Conservation (phyloP, 768 basidiomycete species). For the Tylopilus sp. region DNA sequence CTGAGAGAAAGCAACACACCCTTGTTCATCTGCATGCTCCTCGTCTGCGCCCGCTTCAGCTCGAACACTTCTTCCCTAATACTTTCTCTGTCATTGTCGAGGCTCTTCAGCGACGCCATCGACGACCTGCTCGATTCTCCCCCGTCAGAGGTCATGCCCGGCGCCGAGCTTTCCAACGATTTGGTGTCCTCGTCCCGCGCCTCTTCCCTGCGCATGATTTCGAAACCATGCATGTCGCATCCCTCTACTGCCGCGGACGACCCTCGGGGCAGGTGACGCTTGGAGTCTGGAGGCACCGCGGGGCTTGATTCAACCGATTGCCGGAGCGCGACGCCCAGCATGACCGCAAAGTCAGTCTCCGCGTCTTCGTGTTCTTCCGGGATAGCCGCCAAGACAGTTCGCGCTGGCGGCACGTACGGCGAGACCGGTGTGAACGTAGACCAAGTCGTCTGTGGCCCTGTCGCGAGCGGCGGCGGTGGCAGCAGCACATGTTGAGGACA, state of each 20-base stretch:
- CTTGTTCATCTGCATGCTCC: constrained; percentile 49
- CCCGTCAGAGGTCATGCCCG: constrained; percentile 25
- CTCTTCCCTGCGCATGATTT: not conserved
- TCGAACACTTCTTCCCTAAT: constrained; percentile 38
- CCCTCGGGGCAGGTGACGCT: not conserved
- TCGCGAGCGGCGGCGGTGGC: not conserved
- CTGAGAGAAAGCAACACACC: constrained; percentile 40
- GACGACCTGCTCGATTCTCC: constrained; percentile 24
- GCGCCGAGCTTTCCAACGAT: constrained; percentile 19
- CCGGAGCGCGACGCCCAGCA: constrained; percentile 12
- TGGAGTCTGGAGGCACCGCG: not conserved
- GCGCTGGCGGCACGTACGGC: constrained; percentile 18
- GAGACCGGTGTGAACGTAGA: constrained; percentile 25
- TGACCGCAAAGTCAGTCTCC: constrained; percentile 9
- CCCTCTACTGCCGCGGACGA: not conserved
- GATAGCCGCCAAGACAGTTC: constrained; percentile 23
- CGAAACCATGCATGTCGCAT: not conserved
- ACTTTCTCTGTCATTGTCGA: constrained; percentile 14
- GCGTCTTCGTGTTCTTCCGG: constrained; percentile 28
- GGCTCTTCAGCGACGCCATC: constrained; percentile 23
- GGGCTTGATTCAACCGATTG: constrained; percentile 11
- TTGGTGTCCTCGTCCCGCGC: constrained; percentile 15
- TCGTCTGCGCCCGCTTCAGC: constrained; percentile 44
- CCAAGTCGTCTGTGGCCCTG: constrained; percentile 26
- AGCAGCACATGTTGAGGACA: not conserved